These are phyloP conservation scores for Botrytis galanthina DNA, from an alignment of 2,329 filamentous ascomycete genomes.

Conservation along the genomic window DNA sequence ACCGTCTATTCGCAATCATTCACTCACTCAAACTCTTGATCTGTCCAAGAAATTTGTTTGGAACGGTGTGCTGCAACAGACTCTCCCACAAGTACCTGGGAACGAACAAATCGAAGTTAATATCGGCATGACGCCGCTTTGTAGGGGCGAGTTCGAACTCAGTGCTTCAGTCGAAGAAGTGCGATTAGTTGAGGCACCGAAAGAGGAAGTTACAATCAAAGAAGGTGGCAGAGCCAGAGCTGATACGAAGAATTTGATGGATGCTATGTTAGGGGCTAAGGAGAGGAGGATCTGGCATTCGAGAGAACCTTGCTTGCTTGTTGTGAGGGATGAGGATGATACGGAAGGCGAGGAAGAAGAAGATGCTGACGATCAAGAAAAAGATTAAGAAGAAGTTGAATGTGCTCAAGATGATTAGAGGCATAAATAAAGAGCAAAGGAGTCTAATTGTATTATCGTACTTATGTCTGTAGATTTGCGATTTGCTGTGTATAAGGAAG, in stretches of 20 bases:
- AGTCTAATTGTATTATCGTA: not conserved
- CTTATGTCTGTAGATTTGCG: not conserved
- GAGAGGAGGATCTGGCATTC: constrained; percentile 66
- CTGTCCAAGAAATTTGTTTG: constrained; percentile 78
- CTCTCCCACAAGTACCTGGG: constrained; percentile 61
- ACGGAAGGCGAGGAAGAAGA: constrained; percentile 23
- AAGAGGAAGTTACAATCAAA: constrained; percentile 36
- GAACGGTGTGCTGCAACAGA: constrained; percentile 79
- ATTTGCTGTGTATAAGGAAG: not conserved
- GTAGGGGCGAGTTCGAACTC: constrained; percentile 79
- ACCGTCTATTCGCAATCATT: constrained; percentile 70
- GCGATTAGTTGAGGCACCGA: constrained; percentile 42
- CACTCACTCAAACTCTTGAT: constrained; percentile 67
- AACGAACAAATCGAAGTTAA: constrained; percentile 58
- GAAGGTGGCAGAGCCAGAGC: constrained; percentile 44
- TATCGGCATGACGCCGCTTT: constrained; percentile 72
- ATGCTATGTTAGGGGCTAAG: constrained; percentile 56
- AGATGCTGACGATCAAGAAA: not conserved
- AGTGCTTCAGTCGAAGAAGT: constrained; percentile 80
- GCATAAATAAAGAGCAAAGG: not conserved
- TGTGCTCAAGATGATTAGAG: not conserved
- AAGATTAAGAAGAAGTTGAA: not conserved
- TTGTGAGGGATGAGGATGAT: constrained; percentile 48
- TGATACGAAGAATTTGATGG: constrained; percentile 57
- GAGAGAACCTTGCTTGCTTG: constrained; percentile 54